phyloP scores from a whole-genome alignment of 768 basidiomycete species.

The Calocera viscosa region DNA sequence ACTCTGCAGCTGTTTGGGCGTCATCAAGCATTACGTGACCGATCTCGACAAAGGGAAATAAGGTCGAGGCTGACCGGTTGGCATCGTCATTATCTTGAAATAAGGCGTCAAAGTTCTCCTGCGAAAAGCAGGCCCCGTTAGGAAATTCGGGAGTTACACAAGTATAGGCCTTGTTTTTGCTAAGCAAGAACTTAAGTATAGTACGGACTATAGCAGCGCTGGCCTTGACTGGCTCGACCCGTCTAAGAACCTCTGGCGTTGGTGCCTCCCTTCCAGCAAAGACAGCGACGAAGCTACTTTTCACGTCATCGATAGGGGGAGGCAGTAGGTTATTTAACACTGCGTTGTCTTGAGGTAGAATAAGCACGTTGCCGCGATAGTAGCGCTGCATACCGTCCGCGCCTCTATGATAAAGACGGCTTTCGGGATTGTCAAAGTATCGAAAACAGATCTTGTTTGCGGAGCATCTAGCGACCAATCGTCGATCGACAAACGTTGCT shows the following conservation, averaged over 20 bases:
- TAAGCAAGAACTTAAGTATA: not conserved
- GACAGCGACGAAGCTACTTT: not conserved
- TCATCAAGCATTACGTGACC: not conserved
- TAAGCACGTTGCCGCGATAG: not conserved
- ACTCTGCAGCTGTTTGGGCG: not conserved
- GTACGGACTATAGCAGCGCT: not conserved
- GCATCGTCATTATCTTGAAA: not conserved
- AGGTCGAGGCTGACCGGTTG: no score
- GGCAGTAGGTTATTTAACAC: not conserved
- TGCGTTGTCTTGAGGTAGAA: not conserved
- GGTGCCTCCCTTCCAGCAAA: not conserved
- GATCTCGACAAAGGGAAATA: not conserved
- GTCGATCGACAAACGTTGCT: not conserved
- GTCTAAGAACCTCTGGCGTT: not conserved
- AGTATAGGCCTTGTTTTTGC: not conserved
- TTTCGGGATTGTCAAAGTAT: not conserved
- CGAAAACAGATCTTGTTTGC: no score
- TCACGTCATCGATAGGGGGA: not conserved
- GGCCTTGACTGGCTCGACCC: not conserved
- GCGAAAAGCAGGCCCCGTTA: not conserved
- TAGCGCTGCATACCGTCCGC: not conserved
- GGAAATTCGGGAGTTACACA: not conserved
- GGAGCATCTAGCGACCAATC: no score
- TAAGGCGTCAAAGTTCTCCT: not conserved
- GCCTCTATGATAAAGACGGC: not conserved